Base-by-base conservation (phyloP, 352 stramenopile species). In the Phytophthora europaea region DNA sequence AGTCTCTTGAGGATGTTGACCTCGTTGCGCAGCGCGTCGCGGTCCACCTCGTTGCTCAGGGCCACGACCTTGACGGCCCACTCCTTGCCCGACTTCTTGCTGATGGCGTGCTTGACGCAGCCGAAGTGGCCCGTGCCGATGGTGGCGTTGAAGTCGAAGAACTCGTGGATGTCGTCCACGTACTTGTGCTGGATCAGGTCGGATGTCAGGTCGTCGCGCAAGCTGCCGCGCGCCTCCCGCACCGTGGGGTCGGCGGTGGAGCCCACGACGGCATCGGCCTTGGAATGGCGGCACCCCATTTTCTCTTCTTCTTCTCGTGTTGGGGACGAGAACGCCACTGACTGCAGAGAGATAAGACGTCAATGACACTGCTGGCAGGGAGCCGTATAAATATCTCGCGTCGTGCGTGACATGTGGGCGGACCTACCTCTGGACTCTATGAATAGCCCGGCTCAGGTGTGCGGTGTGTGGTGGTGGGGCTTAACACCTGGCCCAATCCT, bases 41-140 rank as follows among this genome's bases (percentile, higher is more conserved):
- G 87, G 71, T 95, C 85, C 33, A 93, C 80, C 47, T 87, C 79
- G 45, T 95, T 95, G 48, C 74, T 85, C 4, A 95, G 77, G 9
- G 85, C 73, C 28, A 94, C 88, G 67, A 93, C 67, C 72, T 95
- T 95, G 59, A 95, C 81, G 9, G 88, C 88, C 87, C 88, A 94
- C 51, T 86, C 80, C 64, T 93, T 93, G 67, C 85, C 86, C 18
- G 83, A 92, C 34, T 80, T 80, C 23, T 80, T 82, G 61, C 82
- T 92, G 28, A 82, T 73, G 1, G 85, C 86, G 60, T 79, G 82
- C 70, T 91, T 85, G 38, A 95, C 88, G 67, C 82, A 87, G 20
- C 88, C 86, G 48, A 92, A 94, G 64, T 93, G 85, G 47, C 88
- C 86, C 69, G 81, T 82, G 54, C 88, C 88, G 61, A 95, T 90